Evolutionary conservation across 2,329 filamentous ascomycete genomes (phyloP).

Genomic region (Aspergillus intermedius): DNA sequence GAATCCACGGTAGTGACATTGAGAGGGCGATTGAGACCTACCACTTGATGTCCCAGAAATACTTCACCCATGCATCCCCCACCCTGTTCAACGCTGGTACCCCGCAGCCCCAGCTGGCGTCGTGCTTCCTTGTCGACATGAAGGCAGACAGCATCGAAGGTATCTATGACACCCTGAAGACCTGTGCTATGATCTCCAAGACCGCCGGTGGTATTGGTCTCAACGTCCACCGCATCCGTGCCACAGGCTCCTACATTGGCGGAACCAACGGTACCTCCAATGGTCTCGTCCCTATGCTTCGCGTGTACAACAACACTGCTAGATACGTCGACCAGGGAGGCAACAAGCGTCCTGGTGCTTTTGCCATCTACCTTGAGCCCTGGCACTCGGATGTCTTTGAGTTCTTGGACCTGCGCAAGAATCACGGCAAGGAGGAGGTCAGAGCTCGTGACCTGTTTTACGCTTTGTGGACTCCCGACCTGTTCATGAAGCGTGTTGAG

Average conservation of each 20-base stretch:
- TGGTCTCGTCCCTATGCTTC: conserved; percentile 93
- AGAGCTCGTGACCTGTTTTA: conserved; percentile 97
- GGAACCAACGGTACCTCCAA: conserved; percentile 98
- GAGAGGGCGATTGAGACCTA: conserved; percentile 96
- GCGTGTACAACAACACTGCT: conserved; percentile 98
- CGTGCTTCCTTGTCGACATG: conserved; percentile 98
- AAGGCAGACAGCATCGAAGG: conserved; percentile 99
- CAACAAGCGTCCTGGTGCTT: conserved; percentile 97
- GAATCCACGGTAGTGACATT: conserved; percentile 91
- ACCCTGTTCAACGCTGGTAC: conserved; percentile 98
- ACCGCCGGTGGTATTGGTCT: conserved; percentile 96
- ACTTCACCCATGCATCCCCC: conserved; percentile 95
- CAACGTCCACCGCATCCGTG: conserved; percentile 92
- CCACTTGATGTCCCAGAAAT: conserved; percentile 97
- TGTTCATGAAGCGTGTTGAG: conserved; percentile 99
- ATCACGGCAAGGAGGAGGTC: conserved; percentile 97
- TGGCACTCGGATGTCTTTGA: conserved; percentile 98
- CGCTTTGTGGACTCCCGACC: conserved; percentile 94
- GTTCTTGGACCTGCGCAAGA: conserved; percentile 97
- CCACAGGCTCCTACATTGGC: conserved; percentile 95
- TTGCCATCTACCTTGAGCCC: conserved; percentile 97
- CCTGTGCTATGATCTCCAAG: conserved; percentile 99
- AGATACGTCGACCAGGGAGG: conserved; percentile 98
- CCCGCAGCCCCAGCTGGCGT: conserved; percentile 87
- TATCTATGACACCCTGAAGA: conserved; percentile 98